Conservation (phyloP, 225 moss, liverwort and hornwort species). For the Sphagnum contortum region DNA sequence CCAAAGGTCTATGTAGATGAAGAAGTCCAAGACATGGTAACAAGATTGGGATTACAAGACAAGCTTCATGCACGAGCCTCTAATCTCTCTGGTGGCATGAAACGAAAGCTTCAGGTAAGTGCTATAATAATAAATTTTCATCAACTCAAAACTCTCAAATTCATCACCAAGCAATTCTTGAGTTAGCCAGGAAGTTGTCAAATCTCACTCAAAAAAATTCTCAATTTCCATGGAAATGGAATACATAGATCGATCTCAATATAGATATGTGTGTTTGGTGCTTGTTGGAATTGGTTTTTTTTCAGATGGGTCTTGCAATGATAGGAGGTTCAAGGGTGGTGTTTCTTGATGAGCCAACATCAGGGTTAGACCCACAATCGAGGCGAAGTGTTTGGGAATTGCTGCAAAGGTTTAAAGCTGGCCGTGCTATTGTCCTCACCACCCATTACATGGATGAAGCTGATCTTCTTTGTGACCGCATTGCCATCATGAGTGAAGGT, state of each 20-base stretch:
- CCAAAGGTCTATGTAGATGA: constrained; percentile 44
- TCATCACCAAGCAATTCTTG: too few species aligned
- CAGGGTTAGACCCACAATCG: constrained; percentile 91
- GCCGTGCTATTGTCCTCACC: constrained; percentile 91
- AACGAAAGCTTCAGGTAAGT: constrained; percentile 88
- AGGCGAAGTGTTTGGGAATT: constrained; percentile 89
- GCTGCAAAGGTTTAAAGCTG: constrained; percentile 69
- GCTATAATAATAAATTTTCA: neutral
- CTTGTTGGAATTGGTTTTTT: too few species aligned
- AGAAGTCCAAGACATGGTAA: constrained; percentile 75
- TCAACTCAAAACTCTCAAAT: too few species aligned
- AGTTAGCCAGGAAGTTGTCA: too few species aligned
- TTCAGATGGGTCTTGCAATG: constrained; percentile 90
- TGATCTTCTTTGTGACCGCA: constrained; percentile 86
- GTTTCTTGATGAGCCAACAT: constrained; percentile 91
- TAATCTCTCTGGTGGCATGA: constrained; percentile 89
- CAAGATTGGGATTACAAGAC: constrained; percentile 62
- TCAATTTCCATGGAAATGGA: too few species aligned
- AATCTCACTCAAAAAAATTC: too few species aligned
- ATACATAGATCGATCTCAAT: too few species aligned
- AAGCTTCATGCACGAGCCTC: constrained; percentile 60
- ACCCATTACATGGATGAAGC: constrained; percentile 99
- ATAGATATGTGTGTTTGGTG: too few species aligned
- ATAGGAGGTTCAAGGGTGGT: constrained; percentile 87
- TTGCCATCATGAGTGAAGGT: constrained; percentile 96